A percentile compares a stretch with the other conserved stretches of the same genome.
These are phyloP conservation scores for Avicennia marina DNA, from an alignment of 257 asterid species.

Conservation along the genomic window DNA sequence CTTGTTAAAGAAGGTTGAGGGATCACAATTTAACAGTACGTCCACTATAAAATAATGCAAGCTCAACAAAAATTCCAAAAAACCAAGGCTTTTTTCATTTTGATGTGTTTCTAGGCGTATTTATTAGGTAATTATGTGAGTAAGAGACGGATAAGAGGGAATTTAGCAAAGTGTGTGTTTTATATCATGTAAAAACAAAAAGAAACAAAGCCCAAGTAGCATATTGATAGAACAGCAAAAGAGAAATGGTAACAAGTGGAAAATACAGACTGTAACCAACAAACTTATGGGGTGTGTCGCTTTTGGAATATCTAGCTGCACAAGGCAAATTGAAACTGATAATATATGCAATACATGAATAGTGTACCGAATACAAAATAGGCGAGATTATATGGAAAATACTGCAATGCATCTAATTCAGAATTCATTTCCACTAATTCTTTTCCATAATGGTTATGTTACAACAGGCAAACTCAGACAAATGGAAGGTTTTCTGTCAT, in stretches of 20 bases:
- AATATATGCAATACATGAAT: background rate
- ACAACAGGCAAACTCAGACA: background rate
- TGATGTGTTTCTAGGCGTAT: no score
- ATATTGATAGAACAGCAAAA: background rate
- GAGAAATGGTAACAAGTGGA: background rate
- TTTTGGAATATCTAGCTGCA: background rate
- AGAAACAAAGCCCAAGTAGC: background rate
- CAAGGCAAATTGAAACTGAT: background rate
- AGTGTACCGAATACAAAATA: conserved; percentile 7
- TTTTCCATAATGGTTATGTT: background rate
- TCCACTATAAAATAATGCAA: no score
- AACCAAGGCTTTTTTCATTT: no score
- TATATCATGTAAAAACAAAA: no score
- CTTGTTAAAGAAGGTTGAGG: no score
- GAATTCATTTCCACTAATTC: conserved; percentile 7
- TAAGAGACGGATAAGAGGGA: no score
- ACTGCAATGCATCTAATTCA: background rate
- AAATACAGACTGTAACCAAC: background rate
- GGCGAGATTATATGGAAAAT: conserved; percentile 1
- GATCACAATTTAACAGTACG: no score
- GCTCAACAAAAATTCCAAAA: no score
- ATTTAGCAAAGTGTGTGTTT: no score
- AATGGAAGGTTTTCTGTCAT: background rate
- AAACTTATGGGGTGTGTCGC: background rate
- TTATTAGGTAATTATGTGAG: no score